Conservation (phyloP, 208 protist genomes). For the Trypanosoma melophagium region DNA sequence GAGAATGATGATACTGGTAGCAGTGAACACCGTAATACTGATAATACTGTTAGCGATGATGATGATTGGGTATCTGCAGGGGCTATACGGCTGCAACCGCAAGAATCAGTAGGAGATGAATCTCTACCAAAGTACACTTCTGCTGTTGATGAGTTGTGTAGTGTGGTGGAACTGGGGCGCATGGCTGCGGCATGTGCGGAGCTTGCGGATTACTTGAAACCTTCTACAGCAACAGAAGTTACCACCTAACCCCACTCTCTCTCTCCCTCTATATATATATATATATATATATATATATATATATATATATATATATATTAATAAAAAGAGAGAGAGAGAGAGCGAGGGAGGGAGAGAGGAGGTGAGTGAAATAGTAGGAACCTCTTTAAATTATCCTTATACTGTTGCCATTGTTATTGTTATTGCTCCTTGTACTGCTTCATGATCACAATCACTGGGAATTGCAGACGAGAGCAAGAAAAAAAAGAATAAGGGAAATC, state of each 20-base stretch:
- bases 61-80: background rate
- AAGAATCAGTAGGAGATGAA: background rate
- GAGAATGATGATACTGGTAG: background rate
- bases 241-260: slow-evolving; percentile 2
- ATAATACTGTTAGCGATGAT: background rate
- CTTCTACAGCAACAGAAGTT: slow-evolving; percentile 19
- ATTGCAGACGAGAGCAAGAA: background rate
- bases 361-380: background rate
- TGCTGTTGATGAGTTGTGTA: slow-evolving; percentile 18
- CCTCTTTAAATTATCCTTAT: no score
- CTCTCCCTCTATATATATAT: no score
- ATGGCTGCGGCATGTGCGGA: slow-evolving; percentile 19
- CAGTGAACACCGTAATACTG: background rate
- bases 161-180: slow-evolving; percentile 1
- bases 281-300: slow-evolving; percentile 13
- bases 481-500: background rate
- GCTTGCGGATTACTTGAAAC: background rate
- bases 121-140: slow-evolving; percentile 1
- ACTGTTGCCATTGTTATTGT: no score
- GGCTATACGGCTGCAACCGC: background rate
- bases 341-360: background rate
- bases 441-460: background rate
- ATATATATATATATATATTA: background rate
- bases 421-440: no score
- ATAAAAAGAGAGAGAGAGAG: background rate